Conservation (phyloP, 2,329 filamentous ascomycete species). For the Calonectria pauciramosa region DNA sequence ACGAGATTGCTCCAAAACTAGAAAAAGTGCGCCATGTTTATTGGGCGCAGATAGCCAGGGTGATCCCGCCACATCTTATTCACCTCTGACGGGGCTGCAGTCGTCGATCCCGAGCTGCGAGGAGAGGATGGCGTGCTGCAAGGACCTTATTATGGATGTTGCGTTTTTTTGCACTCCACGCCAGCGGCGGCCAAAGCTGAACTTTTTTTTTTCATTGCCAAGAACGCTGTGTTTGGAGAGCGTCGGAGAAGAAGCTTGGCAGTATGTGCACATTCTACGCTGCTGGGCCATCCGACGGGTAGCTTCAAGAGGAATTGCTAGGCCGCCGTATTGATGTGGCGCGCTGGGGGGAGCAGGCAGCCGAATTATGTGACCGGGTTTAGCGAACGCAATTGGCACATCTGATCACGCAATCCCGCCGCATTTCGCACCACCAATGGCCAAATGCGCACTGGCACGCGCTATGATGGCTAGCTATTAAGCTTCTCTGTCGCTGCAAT, state of each 20-base stretch:
- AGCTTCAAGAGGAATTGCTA: neutral
- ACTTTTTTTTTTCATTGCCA: neutral
- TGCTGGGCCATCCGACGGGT: neutral
- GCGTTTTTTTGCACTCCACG: neutral
- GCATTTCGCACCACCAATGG: neutral
- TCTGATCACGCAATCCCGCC: neutral
- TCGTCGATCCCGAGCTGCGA: neutral
- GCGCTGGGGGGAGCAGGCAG: neutral
- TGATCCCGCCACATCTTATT: neutral
- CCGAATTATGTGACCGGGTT: neutral
- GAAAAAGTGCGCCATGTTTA: neutral
- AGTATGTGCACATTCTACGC: neutral
- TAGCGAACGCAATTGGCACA: neutral
- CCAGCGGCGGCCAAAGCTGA: neutral
- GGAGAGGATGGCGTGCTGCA: neutral
- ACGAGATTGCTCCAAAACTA: neutral
- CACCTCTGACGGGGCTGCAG: neutral
- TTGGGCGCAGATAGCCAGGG: neutral
- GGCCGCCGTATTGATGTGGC: neutral
- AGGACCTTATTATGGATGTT: neutral
- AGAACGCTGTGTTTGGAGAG: neutral
- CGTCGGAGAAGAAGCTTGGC: neutral
- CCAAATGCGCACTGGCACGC: neutral
- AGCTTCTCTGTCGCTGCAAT: neutral
- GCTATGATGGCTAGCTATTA: neutral